Base-by-base conservation (phyloP, 345 rosid genomes). In the Odontarrhena argentea region DNA sequence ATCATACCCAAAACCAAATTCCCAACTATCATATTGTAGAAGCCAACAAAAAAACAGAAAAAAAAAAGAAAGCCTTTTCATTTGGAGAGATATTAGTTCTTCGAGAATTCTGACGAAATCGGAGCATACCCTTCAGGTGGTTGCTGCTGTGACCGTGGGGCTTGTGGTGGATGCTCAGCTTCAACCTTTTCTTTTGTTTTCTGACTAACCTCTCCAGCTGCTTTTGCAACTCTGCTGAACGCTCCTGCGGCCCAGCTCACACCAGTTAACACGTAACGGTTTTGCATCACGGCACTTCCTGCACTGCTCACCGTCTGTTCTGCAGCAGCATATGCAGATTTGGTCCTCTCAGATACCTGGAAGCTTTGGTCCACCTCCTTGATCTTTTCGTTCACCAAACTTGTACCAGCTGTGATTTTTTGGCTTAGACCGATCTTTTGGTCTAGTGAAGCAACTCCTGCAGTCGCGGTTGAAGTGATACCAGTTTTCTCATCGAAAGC, bases 341-440 rank as follows among this genome's bases (percentile, higher is more conserved):
- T 92, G 30, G 98, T 89, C 79, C 86, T 87, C 85, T 92, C 97
- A 7, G 98, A 65, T 35, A 92, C 96, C 82, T 89, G 98, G 69
- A 81, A 92, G 74, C 85, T 92, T 69, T 89, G 88, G 68, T 92
- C 98, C 84, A 89, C 78, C 63, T 86, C 91, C 62, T 77, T 84
- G 55, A 87, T 89, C 78, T 85, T 92, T 65, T 87, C 96, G 46
- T 87, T 82, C 71, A 92, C 88, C 44, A 86, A 59, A 63, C 83
- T 76, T 30, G 97, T 87, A 72, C 96, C 91, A 40, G 82, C 90
- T 43, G 76, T 87, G 40, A 92, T 56, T 74, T 92, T 92, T 50
- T 86, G 93, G 35, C 79, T 85, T 2, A 89, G 68, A 32, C 98
- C 97, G 51, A 89, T 82, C 76, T 84, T 90, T 56, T 86, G 83